A percentile compares a stretch with the other conserved stretches of the same genome.
Evolutionary conservation across 2,329 filamentous ascomycete species (phyloP).

Genomic region (Purpureocillium lavendulum): DNA sequence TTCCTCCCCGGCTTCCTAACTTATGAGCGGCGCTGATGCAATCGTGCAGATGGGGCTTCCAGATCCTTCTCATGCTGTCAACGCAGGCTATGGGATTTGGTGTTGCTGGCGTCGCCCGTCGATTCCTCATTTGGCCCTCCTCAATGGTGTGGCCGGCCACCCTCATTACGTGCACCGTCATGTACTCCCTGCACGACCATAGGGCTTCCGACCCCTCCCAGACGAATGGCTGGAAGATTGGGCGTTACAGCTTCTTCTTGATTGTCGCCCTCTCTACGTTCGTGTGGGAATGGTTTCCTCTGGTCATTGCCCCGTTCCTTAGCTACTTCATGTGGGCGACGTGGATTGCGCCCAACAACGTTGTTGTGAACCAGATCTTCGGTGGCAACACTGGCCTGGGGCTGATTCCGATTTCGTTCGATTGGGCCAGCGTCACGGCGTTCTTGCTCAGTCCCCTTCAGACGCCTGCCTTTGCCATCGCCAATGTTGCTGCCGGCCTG

Average conservation of each 20-base stretch:
- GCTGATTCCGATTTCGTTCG: conserved; percentile 56
- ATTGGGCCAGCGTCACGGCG: conserved; percentile 54
- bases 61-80: conserved; percentile 50
- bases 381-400: conserved; percentile 53
- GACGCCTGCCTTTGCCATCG: conserved; percentile 50
- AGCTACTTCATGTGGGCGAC: conserved; percentile 52
- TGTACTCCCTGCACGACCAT: conserved; percentile 58
- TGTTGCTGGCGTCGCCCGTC: conserved; percentile 49
- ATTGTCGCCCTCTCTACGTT: conserved; percentile 42
- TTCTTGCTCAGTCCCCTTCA: conserved; percentile 50
- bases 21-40: no score
- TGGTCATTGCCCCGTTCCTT: conserved; percentile 49
- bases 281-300: conserved; percentile 50
- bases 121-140: conserved; percentile 52
- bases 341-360: conserved; percentile 54
- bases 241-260: conserved; percentile 51
- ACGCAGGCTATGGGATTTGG: conserved; percentile 58
- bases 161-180: conserved; percentile 52
- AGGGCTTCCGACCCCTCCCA: conserved; percentile 39
- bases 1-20: no score
- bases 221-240: conserved; percentile 50
- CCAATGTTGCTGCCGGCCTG: conserved; percentile 46
- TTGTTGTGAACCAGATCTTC: conserved; percentile 57
- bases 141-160: conserved; percentile 58
- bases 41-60: conserved; percentile 34